Conservation (phyloP, 345 rosid species). For the Populus pruinosa region DNA sequence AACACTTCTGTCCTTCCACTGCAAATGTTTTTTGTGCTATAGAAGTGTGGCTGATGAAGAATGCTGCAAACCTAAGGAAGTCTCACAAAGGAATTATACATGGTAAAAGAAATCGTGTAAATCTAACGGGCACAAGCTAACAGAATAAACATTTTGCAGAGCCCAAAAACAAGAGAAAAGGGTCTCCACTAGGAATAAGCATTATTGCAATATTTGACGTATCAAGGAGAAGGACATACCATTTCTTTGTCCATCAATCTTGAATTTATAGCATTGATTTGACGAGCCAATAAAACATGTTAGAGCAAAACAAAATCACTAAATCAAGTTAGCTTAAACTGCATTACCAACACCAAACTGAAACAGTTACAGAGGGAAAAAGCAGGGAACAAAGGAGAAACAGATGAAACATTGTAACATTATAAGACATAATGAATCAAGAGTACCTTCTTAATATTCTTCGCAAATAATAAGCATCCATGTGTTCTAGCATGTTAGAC, state of each 20-base stretch:
- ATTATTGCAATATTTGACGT: constrained; percentile 7
- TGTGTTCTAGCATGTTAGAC: constrained; percentile 65
- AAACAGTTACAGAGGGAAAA: neutral
- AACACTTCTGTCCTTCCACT: neutral
- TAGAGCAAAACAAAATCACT: constrained; percentile 12
- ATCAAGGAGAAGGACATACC: constrained; percentile 46
- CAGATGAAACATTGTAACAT: neutral
- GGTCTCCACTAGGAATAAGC: constrained; percentile 5
- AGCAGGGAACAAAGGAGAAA: neutral
- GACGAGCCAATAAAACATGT: constrained; percentile 21
- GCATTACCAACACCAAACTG: constrained; percentile 9
- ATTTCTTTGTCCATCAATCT: constrained; percentile 84
- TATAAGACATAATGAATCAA: constrained; percentile 7
- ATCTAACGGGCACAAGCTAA: neutral
- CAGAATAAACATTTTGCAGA: neutral
- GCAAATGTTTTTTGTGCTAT: neutral
- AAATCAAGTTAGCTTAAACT: constrained; percentile 22
- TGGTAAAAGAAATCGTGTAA: neutral
- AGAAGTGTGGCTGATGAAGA: neutral
- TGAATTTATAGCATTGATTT: constrained; percentile 20
- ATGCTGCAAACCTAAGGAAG: neutral
- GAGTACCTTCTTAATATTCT: constrained; percentile 63
- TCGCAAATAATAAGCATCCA: constrained; percentile 86
- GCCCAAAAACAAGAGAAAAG: neutral
- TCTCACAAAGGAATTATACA: neutral